These are phyloP conservation scores for Perkinsus chesapeaki DNA, from an alignment of 169 alveolate species.

Conservation along the genomic window DNA sequence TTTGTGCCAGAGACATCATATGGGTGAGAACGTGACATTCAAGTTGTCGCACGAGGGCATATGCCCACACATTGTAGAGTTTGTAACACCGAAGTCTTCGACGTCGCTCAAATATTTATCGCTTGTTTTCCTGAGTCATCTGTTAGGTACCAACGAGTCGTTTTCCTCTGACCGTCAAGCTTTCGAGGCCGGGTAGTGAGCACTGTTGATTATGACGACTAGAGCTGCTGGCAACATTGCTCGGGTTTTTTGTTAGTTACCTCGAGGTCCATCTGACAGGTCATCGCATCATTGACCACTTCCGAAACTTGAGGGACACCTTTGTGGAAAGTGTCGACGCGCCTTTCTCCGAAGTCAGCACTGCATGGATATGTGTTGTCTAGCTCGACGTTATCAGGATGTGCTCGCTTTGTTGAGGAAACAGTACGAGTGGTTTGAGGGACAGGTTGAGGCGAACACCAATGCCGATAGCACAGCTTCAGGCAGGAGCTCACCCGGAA, in stretches of 20 bases:
- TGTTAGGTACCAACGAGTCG: neutral
- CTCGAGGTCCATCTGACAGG: neutral
- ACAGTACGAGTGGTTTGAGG: neutral
- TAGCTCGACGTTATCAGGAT: too few species aligned
- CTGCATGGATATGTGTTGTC: too few species aligned
- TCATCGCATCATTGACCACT: neutral
- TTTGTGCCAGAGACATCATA: too few species aligned
- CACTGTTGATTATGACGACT: neutral
- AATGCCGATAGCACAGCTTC: neutral
- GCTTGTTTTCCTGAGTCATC: too few species aligned
- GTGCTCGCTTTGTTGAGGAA: neutral
- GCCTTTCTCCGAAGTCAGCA: neutral
- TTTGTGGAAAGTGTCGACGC: neutral
- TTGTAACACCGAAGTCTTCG: too few species aligned
- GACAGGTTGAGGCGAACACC: neutral
- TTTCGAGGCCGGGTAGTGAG: neutral
- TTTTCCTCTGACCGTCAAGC: neutral
- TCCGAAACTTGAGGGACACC: neutral
- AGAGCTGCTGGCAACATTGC: neutral
- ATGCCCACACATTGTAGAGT: too few species aligned
- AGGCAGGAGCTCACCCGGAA: too few species aligned
- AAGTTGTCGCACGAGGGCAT: too few species aligned
- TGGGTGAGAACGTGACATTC: too few species aligned
- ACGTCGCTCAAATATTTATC: too few species aligned
- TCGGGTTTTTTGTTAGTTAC: neutral